These are phyloP conservation scores for Raffaelea arxii DNA, from an alignment of 2,329 filamentous ascomycete species.

Conservation along the genomic window DNA sequence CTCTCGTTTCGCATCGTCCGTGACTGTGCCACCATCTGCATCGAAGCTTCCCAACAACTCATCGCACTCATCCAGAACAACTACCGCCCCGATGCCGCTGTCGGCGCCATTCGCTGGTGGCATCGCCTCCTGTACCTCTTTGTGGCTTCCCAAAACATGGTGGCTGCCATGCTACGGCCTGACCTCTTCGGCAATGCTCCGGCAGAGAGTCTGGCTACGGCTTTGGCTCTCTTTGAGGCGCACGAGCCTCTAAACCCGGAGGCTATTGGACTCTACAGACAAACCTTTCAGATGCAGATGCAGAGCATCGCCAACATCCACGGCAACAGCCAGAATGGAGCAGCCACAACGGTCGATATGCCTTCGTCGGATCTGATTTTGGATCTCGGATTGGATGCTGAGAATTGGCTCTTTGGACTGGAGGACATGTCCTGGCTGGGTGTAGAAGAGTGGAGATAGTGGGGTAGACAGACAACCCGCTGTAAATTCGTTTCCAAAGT, in stretches of 20 bases:
- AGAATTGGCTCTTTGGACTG: not conserved
- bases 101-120: constrained; percentile 28
- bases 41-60: constrained; percentile 22
- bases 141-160: constrained; percentile 24
- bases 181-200: constrained; percentile 19
- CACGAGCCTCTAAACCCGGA: constrained; percentile 16
- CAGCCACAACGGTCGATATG: not conserved
- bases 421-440: not conserved
- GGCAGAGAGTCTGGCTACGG: constrained; percentile 21
- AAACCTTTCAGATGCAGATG: not conserved
- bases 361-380: too few species aligned
- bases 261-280: not conserved
- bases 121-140: constrained; percentile 28
- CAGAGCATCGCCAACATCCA: not conserved
- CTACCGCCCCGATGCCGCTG: constrained; percentile 20
- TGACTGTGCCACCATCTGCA: constrained; percentile 24
- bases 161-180: constrained; percentile 24
- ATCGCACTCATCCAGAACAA: constrained; percentile 21
- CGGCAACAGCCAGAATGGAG: not conserved
- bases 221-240: constrained; percentile 21
- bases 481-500: too few species aligned
- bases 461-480: too few species aligned
- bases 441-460: too few species aligned
- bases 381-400: not conserved
- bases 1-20: constrained; percentile 22